These are phyloP conservation scores for Gliomastix tumulicola DNA, from an alignment of 2,329 filamentous ascomycete genomes.

Conservation along the genomic window DNA sequence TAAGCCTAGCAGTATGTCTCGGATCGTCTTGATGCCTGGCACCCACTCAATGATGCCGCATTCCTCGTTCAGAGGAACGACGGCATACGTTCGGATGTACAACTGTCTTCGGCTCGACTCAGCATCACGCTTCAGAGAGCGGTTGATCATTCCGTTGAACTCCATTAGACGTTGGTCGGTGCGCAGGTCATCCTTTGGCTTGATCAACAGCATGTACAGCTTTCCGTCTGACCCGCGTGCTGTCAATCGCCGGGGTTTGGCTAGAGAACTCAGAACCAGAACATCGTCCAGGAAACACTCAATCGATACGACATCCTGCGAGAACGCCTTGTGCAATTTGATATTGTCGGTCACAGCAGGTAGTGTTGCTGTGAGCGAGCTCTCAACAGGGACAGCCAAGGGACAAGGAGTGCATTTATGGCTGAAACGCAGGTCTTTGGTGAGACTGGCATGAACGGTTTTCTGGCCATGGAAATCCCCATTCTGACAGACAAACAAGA, in stretches of 20 bases:
- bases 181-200: constrained; percentile 94
- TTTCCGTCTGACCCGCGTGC: constrained; percentile 85
- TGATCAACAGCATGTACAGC: constrained; percentile 84
- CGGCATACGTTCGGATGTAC: constrained; percentile 95
- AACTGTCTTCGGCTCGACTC: constrained; percentile 85
- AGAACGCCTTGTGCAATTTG: constrained; percentile 78
- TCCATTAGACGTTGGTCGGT: constrained; percentile 99
- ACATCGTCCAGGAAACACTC: constrained; percentile 78
- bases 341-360: constrained; percentile 67
- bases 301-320: constrained; percentile 79
- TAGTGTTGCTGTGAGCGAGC: constrained; percentile 73
- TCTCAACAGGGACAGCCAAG: constrained; percentile 84
- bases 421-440: constrained; percentile 74
- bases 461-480: constrained; percentile 64
- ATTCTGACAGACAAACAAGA: constrained; percentile 73
- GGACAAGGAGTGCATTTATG: constrained; percentile 75
- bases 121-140: constrained; percentile 83
- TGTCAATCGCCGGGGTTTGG: constrained; percentile 84
- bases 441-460: constrained; percentile 65
- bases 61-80: constrained; percentile 94
- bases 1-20: constrained; percentile 78
- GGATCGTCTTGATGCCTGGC: constrained; percentile 85
- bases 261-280: constrained; percentile 80
- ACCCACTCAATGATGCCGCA: constrained; percentile 99
- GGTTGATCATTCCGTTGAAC: constrained; percentile 97